phyloP scores from a whole-genome alignment of 2,329 filamentous ascomycete species.

The Tolypocladium endophyticum region DNA sequence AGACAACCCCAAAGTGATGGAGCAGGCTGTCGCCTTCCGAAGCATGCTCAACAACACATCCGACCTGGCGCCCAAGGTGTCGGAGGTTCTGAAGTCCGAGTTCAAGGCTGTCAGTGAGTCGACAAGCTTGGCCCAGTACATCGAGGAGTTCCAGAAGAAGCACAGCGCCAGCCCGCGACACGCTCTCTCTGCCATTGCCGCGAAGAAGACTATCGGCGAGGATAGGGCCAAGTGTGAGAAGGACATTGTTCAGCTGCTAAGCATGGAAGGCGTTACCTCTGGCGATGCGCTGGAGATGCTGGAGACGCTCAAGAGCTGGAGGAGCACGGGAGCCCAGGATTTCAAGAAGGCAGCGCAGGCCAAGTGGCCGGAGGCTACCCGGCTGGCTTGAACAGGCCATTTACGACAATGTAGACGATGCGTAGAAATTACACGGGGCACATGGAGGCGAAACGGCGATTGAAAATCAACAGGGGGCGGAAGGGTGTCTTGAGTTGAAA shows the following conservation, averaged over 20 bases:
- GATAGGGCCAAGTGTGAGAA: conserved; percentile 48
- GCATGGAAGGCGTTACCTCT: conserved; percentile 37
- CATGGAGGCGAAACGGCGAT: neutral
- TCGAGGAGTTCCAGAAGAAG: conserved; percentile 52
- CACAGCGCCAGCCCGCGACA: conserved; percentile 54
- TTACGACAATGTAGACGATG: neutral
- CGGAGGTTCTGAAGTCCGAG: conserved; percentile 58
- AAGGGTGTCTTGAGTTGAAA: neutral
- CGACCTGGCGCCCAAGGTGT: conserved; percentile 50
- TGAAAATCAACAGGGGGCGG: neutral
- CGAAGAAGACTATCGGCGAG: conserved; percentile 47
- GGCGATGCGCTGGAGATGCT: conserved; percentile 42
- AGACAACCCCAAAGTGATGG: conserved; percentile 61
- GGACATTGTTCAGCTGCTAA: conserved; percentile 49
- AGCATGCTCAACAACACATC: conserved; percentile 47
- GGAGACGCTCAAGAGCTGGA: conserved; percentile 35
- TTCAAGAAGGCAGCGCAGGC: conserved; percentile 37
- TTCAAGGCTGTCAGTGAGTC: conserved; percentile 52
- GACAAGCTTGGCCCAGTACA: conserved; percentile 50
- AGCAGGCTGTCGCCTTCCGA: conserved; percentile 62
- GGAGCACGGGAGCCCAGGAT: conserved; percentile 33
- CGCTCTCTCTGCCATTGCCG: conserved; percentile 52
- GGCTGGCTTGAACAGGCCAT: conserved; percentile 23
- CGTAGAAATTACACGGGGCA: neutral
- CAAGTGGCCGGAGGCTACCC: conserved; percentile 41